Base-by-base conservation (phyloP, 371 early-diverging fungal species). In the Mortierella sp. region DNA sequence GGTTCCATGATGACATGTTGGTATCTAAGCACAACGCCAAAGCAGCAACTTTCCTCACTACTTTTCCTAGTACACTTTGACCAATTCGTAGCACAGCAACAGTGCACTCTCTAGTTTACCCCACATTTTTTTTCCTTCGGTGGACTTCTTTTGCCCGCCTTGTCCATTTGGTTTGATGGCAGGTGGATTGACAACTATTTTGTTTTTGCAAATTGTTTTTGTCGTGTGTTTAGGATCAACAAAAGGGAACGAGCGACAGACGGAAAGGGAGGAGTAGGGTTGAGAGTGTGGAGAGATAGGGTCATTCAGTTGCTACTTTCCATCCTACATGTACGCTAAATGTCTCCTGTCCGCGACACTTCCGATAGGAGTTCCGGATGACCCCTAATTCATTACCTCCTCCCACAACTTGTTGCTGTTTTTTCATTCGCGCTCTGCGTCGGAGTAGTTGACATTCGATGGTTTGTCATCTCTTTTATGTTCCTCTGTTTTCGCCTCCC, bases 391-490 rank as follows among this genome's bases (percentile, higher is more conserved):
- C n/a, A n/a, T n/a, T n/a, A n/a, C n/a, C n/a, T n/a, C n/a, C n/a
- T n/a, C n/a, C n/a, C n/a, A n/a, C n/a, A n/a, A n/a, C n/a, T n/a
- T n/a, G n/a, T 48, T 48, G 47, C 47, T 47, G 47, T 47, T 53
- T 29, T 58, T 58, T 58, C 19, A 16, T 58, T 31, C 34, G 19
- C 31, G 31, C 5, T 4, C 29, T 14, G 6, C 6, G 16, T 0
- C 58, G 58, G 58, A 34, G 31, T 34, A 34, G 58, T 58, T 58
- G 29, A 31, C 58, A 58, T 16, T 34, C 58, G 58, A 34, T 19
- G 58, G 58, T 58, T 58, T 58, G 58, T 58, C 34, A 58, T 19
- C 58, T 31, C 6, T 7, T 58, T 58, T 58, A 58, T 34, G 58
- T 29, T 14, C 13, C 11, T 11, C 14, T 31, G 16, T 14, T 26